Evolutionary conservation across 768 basidiomycete species (phyloP), one percentile per base, ranked within the genome.

Genomic region (Lactifluus hygrophoroides): DNA sequence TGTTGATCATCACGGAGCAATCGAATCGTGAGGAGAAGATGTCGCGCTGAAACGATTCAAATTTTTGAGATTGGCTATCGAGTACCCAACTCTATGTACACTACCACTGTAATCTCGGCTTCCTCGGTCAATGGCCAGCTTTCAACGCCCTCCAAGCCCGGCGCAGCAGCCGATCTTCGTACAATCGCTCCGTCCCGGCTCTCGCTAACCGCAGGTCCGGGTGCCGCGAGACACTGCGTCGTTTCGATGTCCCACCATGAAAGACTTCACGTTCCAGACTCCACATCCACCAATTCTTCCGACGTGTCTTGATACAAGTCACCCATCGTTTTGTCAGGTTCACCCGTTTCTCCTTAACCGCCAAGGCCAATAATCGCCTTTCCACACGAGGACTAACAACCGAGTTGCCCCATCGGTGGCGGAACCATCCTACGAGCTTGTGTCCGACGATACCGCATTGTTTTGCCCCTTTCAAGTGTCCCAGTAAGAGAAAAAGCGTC

Each of bases 281-380:
- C 63, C 60, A 46, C 51, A 28, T 23, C 50, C 51, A 32, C 49
- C 49, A 30, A 25, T 9, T 21, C 46, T 56, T 54, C 54, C 32
- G 47, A 30, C 54, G 37, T 51, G 50, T 25, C 56, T 54, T 5
- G 28, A 49, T 28, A 21, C 57, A 52, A 52, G 51, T 53, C 54
- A 56, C n/a, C 40, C 45, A 49, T 28, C 34, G 25, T 43, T 52
- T 61, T 38, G 68, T 70, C 57, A 86, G 77, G 65, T 82, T 81
- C 60, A 73, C 69, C 45, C 83, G 77, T 16, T 84, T 80, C 71
- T 89, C 81, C 68, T 84, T 86, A 54, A 85, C 65, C 30, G 85
- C 86, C 47, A 86, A 72, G 42, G 69, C 70, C 5, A 77, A 77
- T 52, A 89, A 69, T 42, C 84, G 80, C 57, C 82, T 78, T 65